Evolutionary conservation across 768 basidiomycete species (phyloP), one percentile per base, ranked within the genome.

Genomic region (Inosperma sp.): DNA sequence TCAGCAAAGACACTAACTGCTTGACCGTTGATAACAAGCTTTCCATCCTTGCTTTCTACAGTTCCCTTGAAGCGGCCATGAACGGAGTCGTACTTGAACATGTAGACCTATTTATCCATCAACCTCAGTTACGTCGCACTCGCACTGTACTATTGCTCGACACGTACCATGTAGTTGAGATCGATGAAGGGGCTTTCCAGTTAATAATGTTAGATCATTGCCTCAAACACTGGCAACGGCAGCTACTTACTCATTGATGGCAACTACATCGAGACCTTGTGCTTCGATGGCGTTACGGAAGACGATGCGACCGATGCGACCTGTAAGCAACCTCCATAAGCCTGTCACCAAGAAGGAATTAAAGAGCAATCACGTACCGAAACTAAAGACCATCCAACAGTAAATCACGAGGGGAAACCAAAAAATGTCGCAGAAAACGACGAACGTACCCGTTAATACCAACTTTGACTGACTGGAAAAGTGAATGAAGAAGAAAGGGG

Each of bases 51-150:
- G 21, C 31, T 12, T 17, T 83, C 77, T 61, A 95, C 80, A 39
- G 80, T 68, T 56, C 93, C 95, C 67, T 88, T 84, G 83, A 86
- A 97, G 67, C 87, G n/a, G n/a, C n/a, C n/a, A n/a, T n/a, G n/a
- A n/a, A n/a, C n/a, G n/a, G n/a, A n/a, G n/a, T n/a, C n/a, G 83
- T 83, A 94, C 78, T 93, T 94, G 88, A 95, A 94, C 91, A 96
- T 93, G 82, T 96, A 96, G 67, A 93, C 87, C 88, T 90, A 48
- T n/a, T 50, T 29, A 25, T 21, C 7, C 21, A 12, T 40, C 4
- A 2, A 37, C 19, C n/a, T n/a, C n/a, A n/a, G n/a, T n/a, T n/a
- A n/a, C n/a, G n/a, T n/a, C n/a, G n/a, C n/a, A n/a, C n/a, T n/a
- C n/a, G n/a, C n/a, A n/a, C n/a, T n/a, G n/a, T n/a, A n/a, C n/a